Percentiles rank a stretch among this genome's conserved stretches.
Conservation (phyloP, 768 basidiomycete species). For the Trametes elegans region DNA sequence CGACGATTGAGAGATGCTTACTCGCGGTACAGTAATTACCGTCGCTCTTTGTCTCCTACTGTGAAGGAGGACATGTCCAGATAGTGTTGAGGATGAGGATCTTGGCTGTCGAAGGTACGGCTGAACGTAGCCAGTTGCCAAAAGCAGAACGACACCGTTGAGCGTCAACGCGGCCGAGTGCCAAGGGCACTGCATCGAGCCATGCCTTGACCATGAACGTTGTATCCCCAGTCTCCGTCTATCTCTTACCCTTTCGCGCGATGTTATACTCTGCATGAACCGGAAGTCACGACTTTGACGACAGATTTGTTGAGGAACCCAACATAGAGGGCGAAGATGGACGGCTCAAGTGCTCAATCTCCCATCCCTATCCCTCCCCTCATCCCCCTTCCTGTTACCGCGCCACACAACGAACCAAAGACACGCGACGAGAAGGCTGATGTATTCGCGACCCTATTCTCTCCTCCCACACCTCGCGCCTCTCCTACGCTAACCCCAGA, state of each 20-base stretch:
- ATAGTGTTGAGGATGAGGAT: too few species aligned
- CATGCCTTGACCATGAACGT: too few species aligned
- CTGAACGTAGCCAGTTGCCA: too few species aligned
- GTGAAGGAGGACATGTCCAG: too few species aligned
- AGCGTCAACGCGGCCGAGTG: too few species aligned
- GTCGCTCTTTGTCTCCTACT: too few species aligned
- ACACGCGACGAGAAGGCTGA: slow-evolving; percentile 27
- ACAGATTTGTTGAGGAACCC: neutral
- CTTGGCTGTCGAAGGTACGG: too few species aligned
- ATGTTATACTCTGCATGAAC: neutral
- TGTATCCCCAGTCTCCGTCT: neutral
- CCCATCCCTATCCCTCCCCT: slow-evolving; percentile 25
- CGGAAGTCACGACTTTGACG: neutral
- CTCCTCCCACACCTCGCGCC: slow-evolving; percentile 33
- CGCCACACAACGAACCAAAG: neutral
- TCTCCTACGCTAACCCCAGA: slow-evolving; percentile 24
- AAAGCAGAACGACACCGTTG: too few species aligned
- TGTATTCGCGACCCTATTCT: slow-evolving; percentile 35
- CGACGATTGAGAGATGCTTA: too few species aligned
- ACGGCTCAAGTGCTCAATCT: slow-evolving; percentile 13
- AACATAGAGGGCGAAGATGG: neutral
- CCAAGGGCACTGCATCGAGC: too few species aligned
- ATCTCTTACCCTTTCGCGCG: neutral
- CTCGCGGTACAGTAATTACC: too few species aligned
- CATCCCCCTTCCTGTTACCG: slow-evolving; percentile 29